Conservation (phyloP, 768 basidiomycete species). For the Leccinum incarnatum region DNA sequence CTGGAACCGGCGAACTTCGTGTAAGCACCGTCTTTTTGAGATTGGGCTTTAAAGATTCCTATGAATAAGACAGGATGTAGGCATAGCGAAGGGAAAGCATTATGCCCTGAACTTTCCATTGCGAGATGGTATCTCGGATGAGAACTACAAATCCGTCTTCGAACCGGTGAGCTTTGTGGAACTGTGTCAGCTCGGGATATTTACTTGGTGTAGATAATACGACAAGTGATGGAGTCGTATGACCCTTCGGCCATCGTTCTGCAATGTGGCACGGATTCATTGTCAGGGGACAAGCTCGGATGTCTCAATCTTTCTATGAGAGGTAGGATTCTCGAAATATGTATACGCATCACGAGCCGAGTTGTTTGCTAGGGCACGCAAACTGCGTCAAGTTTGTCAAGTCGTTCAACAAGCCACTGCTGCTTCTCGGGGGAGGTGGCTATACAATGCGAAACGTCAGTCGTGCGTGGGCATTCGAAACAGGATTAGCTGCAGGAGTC, state of each 20-base stretch:
- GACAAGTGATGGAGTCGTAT: conserved; percentile 91
- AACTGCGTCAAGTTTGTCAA: conserved; percentile 98
- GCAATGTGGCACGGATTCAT: conserved; percentile 96
- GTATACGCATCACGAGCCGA: not conserved
- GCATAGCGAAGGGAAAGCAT: conserved; percentile 90
- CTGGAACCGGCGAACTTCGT: conserved; percentile 95
- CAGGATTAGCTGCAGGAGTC: conserved; percentile 95
- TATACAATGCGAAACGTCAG: conserved; percentile 99
- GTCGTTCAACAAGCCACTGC: conserved; percentile 90
- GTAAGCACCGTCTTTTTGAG: conserved; percentile 41
- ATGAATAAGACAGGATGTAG: conserved; percentile 64
- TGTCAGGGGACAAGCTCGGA: conserved; percentile 95
- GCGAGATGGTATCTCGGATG: conserved; percentile 92
- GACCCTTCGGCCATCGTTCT: conserved; percentile 93
- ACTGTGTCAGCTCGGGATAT: not conserved
- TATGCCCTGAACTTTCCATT: conserved; percentile 95
- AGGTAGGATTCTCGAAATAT: conserved; percentile 40
- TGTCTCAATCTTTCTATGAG: conserved; percentile 96
- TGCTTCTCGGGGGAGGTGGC: conserved; percentile 94
- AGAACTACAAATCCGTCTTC: conserved; percentile 92
- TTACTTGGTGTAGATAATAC: conserved; percentile 67
- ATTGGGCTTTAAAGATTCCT: conserved; percentile 4
- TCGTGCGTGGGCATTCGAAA: conserved; percentile 97
- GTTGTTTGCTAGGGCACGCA: conserved; percentile 68
- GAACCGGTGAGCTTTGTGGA: conserved; percentile 67